Evolutionary conservation across 2,329 filamentous ascomycete species (phyloP), one percentile per base, ranked within the genome.

Genomic region (Ceratocystis lukuohia): DNA sequence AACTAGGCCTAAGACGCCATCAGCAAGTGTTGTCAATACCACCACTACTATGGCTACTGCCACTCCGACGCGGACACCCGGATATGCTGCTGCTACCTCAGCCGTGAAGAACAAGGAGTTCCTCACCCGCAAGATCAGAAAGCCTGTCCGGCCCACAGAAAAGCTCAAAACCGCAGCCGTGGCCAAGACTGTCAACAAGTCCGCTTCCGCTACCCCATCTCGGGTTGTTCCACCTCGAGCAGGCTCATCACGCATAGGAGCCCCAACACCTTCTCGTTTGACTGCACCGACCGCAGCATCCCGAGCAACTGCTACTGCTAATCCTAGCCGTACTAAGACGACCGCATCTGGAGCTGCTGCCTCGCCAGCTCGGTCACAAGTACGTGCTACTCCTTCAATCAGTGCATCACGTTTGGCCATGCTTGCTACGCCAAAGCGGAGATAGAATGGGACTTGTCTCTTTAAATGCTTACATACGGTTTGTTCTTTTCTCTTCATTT

Each of bases 71-170:
- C 61, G 62, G 61, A 57, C 44, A 15, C 66, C 66, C 17, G 66
- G 66, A 30, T 68, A 63, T 50, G 59, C 59, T 15, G 59, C 66
- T 33, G 66, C 66, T 7, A 68, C 66, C 15, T 68, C 59, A 3
- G 59, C 66, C 30, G 66, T 44, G 15, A 65, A 65, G 48, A 68
- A 61, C 45, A 68, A 68, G 59, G 66, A 65, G 63, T 22, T 57
- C 1, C 22, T 45, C 10, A 65, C 59, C 10, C 66, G 66, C 56
- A 68, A 68, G 64, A 68, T 68, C 28, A 65, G 62, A 61, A 64
- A 68, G 37, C 66, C 66, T 10, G 66, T 68, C n/a, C 63, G 66
- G 10, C 66, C 64, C 10, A 65, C 66, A 10, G 66, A 68, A 37
- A 68, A 66, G 59, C 57, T 65, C 25, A 68, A 68, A 41, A 44